Evolutionary conservation across 768 basidiomycete genomes (phyloP), one percentile per base, ranked within the genome.

Genomic region (Phanerodontia chrysosporium): DNA sequence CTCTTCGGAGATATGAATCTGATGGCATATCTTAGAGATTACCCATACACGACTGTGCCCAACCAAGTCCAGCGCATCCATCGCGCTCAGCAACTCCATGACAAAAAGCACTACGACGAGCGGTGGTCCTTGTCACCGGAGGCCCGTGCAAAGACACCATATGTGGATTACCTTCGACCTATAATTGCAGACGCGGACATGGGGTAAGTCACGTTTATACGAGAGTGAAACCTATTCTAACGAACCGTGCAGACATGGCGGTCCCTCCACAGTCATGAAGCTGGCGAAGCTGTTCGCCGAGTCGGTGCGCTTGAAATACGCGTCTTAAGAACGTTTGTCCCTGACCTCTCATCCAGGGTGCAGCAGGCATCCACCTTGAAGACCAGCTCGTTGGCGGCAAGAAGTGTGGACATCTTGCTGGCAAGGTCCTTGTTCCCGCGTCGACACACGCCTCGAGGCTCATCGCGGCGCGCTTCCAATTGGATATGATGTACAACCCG

Each of bases 151-250:
- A 85, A 85, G 60, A 80, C 90, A 80, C 83, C 87, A 49, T 90
- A 89, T 67, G 76, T 92, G 42, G 94, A 96, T 70, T 96, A 95
- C 69, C 76, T 97, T 45, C 80, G 92, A 53, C 95, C 95, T 27
- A 95, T 98, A 64, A 89, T 98, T 63, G 95, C 95, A 13, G 95
- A 97, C 69, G 95, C 86, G 25, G 95, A 96, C 74, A 95, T 95
- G 53, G 95, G 95, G 92, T 92, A 66, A 67, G 78, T n/a, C 70
- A 24, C 52, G 8, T 10, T 10, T 13, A 36, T 12, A 32, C 14
- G 24, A 45, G 21, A 4, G 27, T 39, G 21, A 25, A 28, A 18
- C n/a, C 27, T 18, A 42, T 18, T 10, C 39, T 25, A 3, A 54
- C 35, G 45, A 45, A 1, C 21, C 16, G 22, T 27, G 14, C 58